Evolutionary conservation across 495 filamentous ascomycete genomes (phyloP), one percentile per base, ranked within the genome.

Genomic region (Clavariopsis aquatica): DNA sequence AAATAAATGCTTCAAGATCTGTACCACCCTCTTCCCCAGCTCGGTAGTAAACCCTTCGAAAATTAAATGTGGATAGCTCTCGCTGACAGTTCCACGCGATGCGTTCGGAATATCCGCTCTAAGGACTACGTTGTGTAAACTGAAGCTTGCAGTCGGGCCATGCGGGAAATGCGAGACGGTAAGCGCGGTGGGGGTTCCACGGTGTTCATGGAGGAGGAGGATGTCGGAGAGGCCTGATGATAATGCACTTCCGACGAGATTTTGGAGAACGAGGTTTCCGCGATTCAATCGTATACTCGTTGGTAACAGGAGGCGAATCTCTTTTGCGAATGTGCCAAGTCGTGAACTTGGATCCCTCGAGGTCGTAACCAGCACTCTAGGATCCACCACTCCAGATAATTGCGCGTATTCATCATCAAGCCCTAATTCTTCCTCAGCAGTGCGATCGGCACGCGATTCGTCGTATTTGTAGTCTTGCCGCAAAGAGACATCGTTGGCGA

Each of bases 371-470:
- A 96, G 82, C 13, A 93, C 85, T 54, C 92, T 84, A 36, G 92
- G 92, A 64, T 96, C 92, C 19, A 91, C 83, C 60, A 96, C 83
- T 24, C 92, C 92, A 38, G 87, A 91, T 1, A 94, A 85, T 59
- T 91, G 84, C 15, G 87, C 84, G 74, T 96, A 96, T 81, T 99
- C 94, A 73, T 99, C 94, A 74, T 99, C 94, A n/a, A 99, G 78
- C 65, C 91, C 88, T 46, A 92, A 77, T 47, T 89, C 89, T 46
- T 91, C 85, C 51, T 83, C 80, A 19, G 73, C 69, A 34, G 78
- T 83, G 52, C 81, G 73, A 46, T 90, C 85, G 13, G 81, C 76
- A 13, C 83, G 75, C 5, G 89, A 89, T 73, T 96, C 93, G 71
- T 99, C 94, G 73, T 90, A 99, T 71, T 93, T 93, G 80, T 89